Evolutionary conservation across 306 rosid species (phyloP).

Genomic region (Lathyrus aphaca): DNA sequence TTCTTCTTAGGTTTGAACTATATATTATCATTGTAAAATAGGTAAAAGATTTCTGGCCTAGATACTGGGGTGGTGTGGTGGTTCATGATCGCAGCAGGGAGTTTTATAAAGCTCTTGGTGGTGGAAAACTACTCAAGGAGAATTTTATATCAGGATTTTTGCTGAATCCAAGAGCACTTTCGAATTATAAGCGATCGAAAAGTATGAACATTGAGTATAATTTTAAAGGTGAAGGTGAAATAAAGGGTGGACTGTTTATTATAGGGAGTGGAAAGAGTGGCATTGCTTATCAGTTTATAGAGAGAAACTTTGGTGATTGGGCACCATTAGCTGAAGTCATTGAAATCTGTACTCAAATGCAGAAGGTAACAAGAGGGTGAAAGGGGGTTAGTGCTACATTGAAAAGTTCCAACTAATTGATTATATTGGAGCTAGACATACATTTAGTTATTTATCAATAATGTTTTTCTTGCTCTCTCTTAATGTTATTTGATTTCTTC

Average conservation of each 20-base stretch:
- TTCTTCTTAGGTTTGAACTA: constrained; percentile 32
- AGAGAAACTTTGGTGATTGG: constrained; percentile 96
- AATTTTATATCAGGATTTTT: constrained; percentile 78
- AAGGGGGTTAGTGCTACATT: no score
- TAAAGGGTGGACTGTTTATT: constrained; percentile 83
- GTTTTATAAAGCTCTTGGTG: constrained; percentile 88
- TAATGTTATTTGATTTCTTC: no score
- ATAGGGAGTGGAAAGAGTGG: constrained; percentile 75
- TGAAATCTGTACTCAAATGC: constrained; percentile 69
- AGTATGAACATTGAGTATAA: constrained; percentile 59
- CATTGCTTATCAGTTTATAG: constrained; percentile 85
- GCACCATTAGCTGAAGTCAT: constrained; percentile 83
- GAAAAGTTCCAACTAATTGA: no score
- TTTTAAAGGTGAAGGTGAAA: constrained; percentile 90
- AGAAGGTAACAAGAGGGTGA: constrained; percentile 55
- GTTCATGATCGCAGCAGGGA: constrained; percentile 58
- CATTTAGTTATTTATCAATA: no score
- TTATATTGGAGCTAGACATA: no score
- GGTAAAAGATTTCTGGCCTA: constrained; percentile 89
- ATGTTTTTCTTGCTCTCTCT: no score
- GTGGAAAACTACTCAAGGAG: constrained; percentile 78
- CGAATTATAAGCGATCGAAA: constrained; percentile 85
- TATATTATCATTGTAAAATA: constrained; percentile 39
- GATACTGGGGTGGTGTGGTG: constrained; percentile 93
- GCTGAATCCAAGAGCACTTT: constrained; percentile 74